Evolutionary conservation across 768 basidiomycete genomes (phyloP), one percentile per base, ranked within the genome.

Genomic region (Clathrus columnatus): DNA sequence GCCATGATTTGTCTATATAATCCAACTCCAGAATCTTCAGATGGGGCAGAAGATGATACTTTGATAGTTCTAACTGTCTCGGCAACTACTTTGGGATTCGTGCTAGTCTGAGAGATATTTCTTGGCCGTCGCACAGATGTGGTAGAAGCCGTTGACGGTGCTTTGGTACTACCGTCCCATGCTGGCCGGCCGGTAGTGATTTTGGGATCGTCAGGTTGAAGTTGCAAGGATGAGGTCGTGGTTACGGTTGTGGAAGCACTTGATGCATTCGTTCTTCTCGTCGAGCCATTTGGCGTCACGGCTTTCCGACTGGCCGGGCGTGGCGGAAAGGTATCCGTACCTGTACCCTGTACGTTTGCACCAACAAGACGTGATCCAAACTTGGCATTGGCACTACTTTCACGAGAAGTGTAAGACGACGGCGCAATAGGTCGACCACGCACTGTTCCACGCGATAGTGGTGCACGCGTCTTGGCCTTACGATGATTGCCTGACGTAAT

Each of bases 311-410:
- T 87, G 5, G 79, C 74, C 6, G 86, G 80, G 27, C 88, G 82
- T 65, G 61, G 46, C 69, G 72, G 7, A 67, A 68, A 26, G 21
- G 44, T 4, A 29, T 55, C 54, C n/a, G 14, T n/a, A 11, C n/a
- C n/a, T 45, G 24, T n/a, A 43, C 17, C 36, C 53, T 10, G 68
- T 65, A 2, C 75, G 68, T 42, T 88, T 85, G 47, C 74, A 78
- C 21, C 86, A 81, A 94, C 73, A 32, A 94, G 73, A 17, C 93
- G 81, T 42, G 83, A 81, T 20, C 91, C 93, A 70, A 96, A 95
- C 69, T 96, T 96, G 57, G 92, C 93, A 63, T 92, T 89, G 17
- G 89, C 90, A 50, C 86, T 87, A 7, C 88, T 90, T 68, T 89
- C 85, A 50, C 87, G 76, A 42, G 54, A 54, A 28, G 51, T 54